Evolutionary conservation across 2,329 filamentous ascomycete genomes (phyloP), one percentile per base, ranked within the genome.

Genomic region (Colletotrichum sp.): DNA sequence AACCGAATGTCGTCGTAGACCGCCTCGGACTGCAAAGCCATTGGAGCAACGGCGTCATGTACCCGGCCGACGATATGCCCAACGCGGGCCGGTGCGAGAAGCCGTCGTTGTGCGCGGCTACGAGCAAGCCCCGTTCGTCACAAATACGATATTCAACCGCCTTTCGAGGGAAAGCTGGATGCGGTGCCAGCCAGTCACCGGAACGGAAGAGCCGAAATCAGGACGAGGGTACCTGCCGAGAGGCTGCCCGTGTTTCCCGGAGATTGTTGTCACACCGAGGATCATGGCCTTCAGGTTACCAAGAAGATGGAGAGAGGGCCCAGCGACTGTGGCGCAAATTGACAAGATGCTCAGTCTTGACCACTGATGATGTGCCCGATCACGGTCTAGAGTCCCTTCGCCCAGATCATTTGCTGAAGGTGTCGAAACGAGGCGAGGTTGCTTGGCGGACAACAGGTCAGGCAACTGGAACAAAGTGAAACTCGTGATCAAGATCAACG

Each of bases 1-100:
- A 48, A 15, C 8, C 22, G 44, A 13, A n/a, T 32, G 22, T 62
- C 44, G 52, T 69, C n/a, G 39, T n/a, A 32, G 26, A 39, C 64
- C 59, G 39, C 24, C 30, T 36, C 34, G 32, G 36, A 18, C 32
- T 34, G 16, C 6, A 26, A 48, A 22, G 13, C 26, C 16, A 62
- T 57, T 16, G 39, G 32, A 62, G 34, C 26, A 6, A 57, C 18
- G 24, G 28, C 71, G 32, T 18, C 34, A 69, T 66, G 74, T 67
- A 48, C 22, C 70, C 65, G 65, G 44, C 74, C 74, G 70, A 39
- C 18, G 74, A 68, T 48, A 68, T 69, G 48, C 44, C 48, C 64
- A 48, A 69, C 28, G 34, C 74, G 64, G 71, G 64, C 65, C 70
- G 74, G 64, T 69, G 70, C 74, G 32, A 55, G 48, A 36, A 73